phyloP scores from a whole-genome alignment of 148 eudicot genomes.

The Gaultheria prostrata region DNA sequence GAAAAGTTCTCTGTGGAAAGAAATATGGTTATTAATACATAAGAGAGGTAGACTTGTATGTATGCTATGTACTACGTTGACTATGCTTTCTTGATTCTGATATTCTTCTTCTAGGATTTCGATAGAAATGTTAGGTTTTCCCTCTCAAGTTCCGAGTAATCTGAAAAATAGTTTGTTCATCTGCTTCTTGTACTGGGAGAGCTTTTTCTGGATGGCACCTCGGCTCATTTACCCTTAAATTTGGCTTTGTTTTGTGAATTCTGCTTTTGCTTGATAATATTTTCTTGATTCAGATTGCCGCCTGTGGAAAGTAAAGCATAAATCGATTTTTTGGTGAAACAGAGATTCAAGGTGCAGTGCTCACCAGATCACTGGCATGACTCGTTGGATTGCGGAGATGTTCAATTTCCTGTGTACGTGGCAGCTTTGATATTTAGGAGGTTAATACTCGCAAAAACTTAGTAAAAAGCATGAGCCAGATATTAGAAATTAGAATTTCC shows the following conservation, averaged over 20 bases:
- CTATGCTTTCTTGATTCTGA: neutral
- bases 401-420: neutral
- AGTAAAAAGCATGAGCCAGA: neutral
- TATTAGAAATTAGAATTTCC: neutral
- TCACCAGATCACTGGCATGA: neutral
- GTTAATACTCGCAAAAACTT: neutral
- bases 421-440: neutral
- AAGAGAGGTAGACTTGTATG: constrained; percentile 1
- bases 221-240: neutral
- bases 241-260: neutral
- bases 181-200: neutral
- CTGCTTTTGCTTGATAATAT: neutral
- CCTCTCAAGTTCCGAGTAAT: neutral
- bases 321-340: neutral
- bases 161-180: neutral
- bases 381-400: neutral
- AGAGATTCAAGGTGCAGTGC: constrained; percentile 3
- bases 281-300: neutral
- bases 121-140: neutral
- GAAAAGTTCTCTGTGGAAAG: constrained; percentile 22
- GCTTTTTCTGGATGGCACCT: neutral
- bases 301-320: neutral
- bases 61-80: neutral
- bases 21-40: constrained; percentile 26
- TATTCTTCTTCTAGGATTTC: neutral